Evolutionary conservation across 2,329 filamentous ascomycete genomes (phyloP).

Genomic region (Curvularia hawaiiensis): DNA sequence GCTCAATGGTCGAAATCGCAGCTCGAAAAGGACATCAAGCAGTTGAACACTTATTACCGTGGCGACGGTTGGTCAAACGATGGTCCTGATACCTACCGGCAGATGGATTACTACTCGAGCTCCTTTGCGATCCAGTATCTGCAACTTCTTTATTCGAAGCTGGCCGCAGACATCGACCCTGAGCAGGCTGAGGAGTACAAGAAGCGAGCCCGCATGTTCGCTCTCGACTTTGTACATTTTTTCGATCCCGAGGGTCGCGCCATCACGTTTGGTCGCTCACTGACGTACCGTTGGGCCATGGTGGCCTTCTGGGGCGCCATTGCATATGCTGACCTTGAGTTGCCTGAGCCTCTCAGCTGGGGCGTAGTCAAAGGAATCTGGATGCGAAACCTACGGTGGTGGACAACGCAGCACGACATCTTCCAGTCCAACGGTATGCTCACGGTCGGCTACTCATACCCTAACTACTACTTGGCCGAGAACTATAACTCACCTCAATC

Average conservation of each 20-base stretch:
- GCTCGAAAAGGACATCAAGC: constrained; percentile 75
- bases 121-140: constrained; percentile 83
- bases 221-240: constrained; percentile 75
- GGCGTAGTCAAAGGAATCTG: constrained; percentile 79
- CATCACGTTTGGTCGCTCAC: constrained; percentile 77
- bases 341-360: constrained; percentile 75
- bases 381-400: constrained; percentile 76
- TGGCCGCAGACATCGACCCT: constrained; percentile 69
- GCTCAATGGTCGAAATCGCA: constrained; percentile 71
- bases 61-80: constrained; percentile 84
- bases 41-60: constrained; percentile 81
- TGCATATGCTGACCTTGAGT: constrained; percentile 75
- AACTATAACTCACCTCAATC: constrained; percentile 80
- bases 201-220: constrained; percentile 68
- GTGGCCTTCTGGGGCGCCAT: constrained; percentile 82
- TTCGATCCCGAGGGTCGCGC: constrained; percentile 73
- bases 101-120: constrained; percentile 86
- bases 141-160: constrained; percentile 75
- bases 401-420: constrained; percentile 75
- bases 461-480: constrained; percentile 81
- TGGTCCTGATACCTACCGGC: constrained; percentile 76
- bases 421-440: constrained; percentile 77
- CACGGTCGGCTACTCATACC: constrained; percentile 77
- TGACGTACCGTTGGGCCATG: constrained; percentile 85
- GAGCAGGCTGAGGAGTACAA: constrained; percentile 71